Evolutionary conservation across 345 rosid species (phyloP).

Genomic region (Hypericum androsaemum): DNA sequence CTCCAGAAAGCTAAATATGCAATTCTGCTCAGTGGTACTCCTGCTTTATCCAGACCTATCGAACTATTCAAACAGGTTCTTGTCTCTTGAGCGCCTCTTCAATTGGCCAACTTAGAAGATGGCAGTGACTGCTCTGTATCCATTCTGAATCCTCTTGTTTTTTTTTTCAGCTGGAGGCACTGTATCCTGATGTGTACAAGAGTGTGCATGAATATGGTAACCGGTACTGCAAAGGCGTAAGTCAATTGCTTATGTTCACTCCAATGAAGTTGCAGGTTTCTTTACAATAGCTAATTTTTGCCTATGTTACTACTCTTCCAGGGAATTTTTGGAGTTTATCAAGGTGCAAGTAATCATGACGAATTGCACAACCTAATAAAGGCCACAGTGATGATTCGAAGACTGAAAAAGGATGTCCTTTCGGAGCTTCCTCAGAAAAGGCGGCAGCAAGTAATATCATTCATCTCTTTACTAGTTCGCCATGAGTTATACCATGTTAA

Average conservation of each 20-base stretch:
- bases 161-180: constrained; percentile 71
- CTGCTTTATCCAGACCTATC: constrained; percentile 94
- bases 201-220: constrained; percentile 78
- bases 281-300: constrained; percentile 6
- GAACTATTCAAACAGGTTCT: constrained; percentile 89
- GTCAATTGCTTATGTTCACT: constrained; percentile 16
- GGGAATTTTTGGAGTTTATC: constrained; percentile 80
- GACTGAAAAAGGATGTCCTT: constrained; percentile 91
- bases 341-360: constrained; percentile 95
- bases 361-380: constrained; percentile 94
- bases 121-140: not conserved
- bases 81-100: not conserved
- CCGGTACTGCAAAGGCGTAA: constrained; percentile 86
- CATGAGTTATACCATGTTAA: not conserved
- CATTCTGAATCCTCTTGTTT: constrained; percentile 10
- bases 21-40: constrained; percentile 83
- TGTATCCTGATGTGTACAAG: constrained; percentile 76
- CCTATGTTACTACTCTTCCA: constrained; percentile 19
- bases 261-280: not conserved
- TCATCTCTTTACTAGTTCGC: not conserved
- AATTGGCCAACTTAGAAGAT: constrained; percentile 5
- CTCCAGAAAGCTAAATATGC: constrained; percentile 89
- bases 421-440: constrained; percentile 79
- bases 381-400: constrained; percentile 93
- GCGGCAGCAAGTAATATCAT: constrained; percentile 64